phyloP scores from a whole-genome alignment of 225 moss, liverwort and hornwort species.

The Polytrichum commune region DNA sequence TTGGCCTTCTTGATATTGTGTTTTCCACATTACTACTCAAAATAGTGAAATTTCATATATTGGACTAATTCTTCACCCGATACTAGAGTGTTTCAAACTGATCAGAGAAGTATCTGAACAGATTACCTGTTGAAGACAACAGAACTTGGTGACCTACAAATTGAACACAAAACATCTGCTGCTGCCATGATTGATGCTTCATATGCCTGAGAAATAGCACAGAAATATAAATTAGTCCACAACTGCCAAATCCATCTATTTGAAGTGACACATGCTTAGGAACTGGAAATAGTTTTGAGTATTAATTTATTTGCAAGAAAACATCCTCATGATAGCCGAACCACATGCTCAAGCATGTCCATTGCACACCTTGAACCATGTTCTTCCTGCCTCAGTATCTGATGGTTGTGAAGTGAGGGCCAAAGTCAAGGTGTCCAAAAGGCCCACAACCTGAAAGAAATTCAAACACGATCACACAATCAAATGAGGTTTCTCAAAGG shows the following conservation, averaged over 20 bases:
- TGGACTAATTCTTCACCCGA: too few relatives aligned
- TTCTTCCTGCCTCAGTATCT: slow-evolving; percentile 74
- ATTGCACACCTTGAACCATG: slow-evolving; percentile 74
- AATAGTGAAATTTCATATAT: background rate
- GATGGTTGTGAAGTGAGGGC: slow-evolving; percentile 63
- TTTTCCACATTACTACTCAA: background rate
- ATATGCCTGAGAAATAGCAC: slow-evolving; percentile 48
- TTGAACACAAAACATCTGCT: slow-evolving; percentile 81
- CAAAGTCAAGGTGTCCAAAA: slow-evolving; percentile 68
- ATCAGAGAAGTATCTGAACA: background rate
- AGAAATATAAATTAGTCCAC: background rate
- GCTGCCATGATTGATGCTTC: slow-evolving; percentile 78
- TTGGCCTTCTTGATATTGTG: background rate
- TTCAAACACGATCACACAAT: too few relatives aligned
- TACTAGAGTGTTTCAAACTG: too few relatives aligned
- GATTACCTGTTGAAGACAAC: slow-evolving; percentile 80
- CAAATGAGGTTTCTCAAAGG: too few relatives aligned
- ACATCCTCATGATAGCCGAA: background rate
- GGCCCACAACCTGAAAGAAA: slow-evolving; percentile 70
- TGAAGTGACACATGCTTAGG: background rate
- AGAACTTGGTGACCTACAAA: slow-evolving; percentile 69
- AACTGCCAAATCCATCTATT: background rate
- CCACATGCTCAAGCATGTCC: background rate
- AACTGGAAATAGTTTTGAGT: background rate
- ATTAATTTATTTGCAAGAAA: background rate